phyloP scores from a whole-genome alignment of 1,284 basidiomycete species.

The Chondrostereum purpureum region DNA sequence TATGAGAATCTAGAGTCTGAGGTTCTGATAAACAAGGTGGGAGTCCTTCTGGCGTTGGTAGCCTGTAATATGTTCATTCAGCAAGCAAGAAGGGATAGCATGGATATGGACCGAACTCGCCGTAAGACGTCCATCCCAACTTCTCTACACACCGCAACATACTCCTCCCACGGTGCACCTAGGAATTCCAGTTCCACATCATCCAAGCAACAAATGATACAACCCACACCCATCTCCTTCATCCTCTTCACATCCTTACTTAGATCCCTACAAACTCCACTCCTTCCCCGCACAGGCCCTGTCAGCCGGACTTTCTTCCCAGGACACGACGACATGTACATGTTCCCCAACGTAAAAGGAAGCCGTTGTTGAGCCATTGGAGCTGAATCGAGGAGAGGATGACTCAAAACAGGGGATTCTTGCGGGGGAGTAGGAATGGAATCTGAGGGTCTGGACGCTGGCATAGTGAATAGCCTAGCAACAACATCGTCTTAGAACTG shows the following conservation, averaged over 20 bases:
- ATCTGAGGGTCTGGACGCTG: too few relatives aligned
- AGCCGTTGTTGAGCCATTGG: too few relatives aligned
- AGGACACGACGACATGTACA: constrained; percentile 88
- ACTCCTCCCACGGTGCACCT: constrained; percentile 80
- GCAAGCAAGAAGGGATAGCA: constrained; percentile 7
- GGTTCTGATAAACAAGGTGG: constrained; percentile 58
- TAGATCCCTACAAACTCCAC: constrained; percentile 82
- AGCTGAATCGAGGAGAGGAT: too few relatives aligned
- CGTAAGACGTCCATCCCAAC: constrained; percentile 75
- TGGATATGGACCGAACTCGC: constrained; percentile 18
- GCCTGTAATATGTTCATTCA: constrained; percentile 31
- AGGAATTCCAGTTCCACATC: constrained; percentile 81
- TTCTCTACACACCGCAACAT: constrained; percentile 54
- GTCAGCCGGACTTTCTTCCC: constrained; percentile 92
- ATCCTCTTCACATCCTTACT: constrained; percentile 74
- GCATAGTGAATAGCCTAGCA: too few relatives aligned
- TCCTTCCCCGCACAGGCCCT: constrained; percentile 77
- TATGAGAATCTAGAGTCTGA: constrained; percentile 57
- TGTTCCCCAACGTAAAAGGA: constrained; percentile 72
- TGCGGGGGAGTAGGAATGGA: constrained; percentile 2
- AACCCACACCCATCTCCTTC: constrained; percentile 69
- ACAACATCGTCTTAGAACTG: too few relatives aligned
- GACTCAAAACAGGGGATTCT: too few relatives aligned
- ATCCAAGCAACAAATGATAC: constrained; percentile 85
- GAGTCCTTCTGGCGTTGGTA: constrained; percentile 91